Base-by-base conservation (phyloP, 2,329 filamentous ascomycete species). In the Rhytidhysteron rufulum region DNA sequence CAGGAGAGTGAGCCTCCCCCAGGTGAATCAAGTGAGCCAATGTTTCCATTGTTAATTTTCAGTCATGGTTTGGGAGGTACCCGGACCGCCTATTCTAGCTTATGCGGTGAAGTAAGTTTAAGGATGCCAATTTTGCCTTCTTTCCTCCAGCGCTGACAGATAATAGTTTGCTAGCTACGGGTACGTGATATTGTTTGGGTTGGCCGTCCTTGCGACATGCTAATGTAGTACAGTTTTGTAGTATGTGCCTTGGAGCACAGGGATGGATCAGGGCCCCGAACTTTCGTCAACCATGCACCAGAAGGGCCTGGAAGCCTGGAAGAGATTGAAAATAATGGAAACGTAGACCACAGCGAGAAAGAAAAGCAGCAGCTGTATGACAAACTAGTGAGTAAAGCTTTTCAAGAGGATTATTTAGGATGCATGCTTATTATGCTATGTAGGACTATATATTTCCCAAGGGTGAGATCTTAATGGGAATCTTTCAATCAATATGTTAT, bases 1-100 rank as follows among this genome's bases (percentile, higher is more conserved):
- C 51, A 64, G 27, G 54, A 57, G 15, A 72, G 72, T 1, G 43
- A 51, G 4, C 67, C 66, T 19, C 68, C 65, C 1, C 45, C 54
- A 32, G 63, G 57, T 5, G 48, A 51, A 21, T 36, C 47, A 11
- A 39, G 52, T 2, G 54, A 62, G 43, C 76, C 78, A 0, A 68
- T 47, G 4, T 85, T 84, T 43, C 80, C 82, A 1, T 64, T 84
- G 17, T 68, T 85, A 24, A 69, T 85, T 17, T 85, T 86, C 58
- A 82, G 78, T 50, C 82, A 85, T 58, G 82, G 82, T 0, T 62
- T 85, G 5, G 80, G 81, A 4, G 81, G 80, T 0, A 82, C 78
- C 2, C 66, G 80, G 34, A 83, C 80, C 2, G 76, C 74, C 46
- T 83, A 82, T 52, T 81, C 77, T 15, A 73, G 74, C 13, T 67